Evolutionary conservation across 352 stramenopile species (phyloP).

Genomic region (Hyaloperonospora arabidopsidis): DNA sequence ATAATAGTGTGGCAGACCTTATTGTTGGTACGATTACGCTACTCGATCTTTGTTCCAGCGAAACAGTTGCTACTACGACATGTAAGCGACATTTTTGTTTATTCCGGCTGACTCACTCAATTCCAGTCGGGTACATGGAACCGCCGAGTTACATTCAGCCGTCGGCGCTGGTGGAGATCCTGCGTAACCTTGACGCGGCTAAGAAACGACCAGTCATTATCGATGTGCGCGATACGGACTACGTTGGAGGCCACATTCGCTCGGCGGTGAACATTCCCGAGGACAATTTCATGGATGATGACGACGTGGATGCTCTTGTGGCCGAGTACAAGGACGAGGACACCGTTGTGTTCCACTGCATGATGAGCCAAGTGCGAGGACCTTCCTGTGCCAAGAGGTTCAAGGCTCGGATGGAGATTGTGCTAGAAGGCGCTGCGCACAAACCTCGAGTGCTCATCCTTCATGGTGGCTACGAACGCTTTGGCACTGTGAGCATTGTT

Average conservation of each 20-base stretch:
- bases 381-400: conserved; percentile 76
- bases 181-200: conserved; percentile 29
- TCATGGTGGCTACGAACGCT: conserved; percentile 60
- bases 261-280: conserved; percentile 70
- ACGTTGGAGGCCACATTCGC: conserved; percentile 65
- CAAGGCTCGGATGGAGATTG: conserved; percentile 44
- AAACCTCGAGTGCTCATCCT: conserved; percentile 63
- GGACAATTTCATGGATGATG: conserved; percentile 74
- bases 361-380: conserved; percentile 80
- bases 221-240: conserved; percentile 74
- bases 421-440: conserved; percentile 37
- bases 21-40: too few relatives aligned
- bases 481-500: conserved; percentile 37
- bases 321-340: conserved; percentile 51
- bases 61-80: too few relatives aligned
- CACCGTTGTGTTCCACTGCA: conserved; percentile 81
- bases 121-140: conserved; percentile 30
- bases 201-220: conserved; percentile 45
- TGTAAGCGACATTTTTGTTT: too few relatives aligned
- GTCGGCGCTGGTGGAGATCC: conserved; percentile 44
- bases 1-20: too few relatives aligned
- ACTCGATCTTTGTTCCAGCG: too few relatives aligned
- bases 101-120: not conserved
- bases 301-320: conserved; percentile 72
- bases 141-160: conserved; percentile 41